Percentiles rank a stretch among this genome's conserved stretches.
Conservation (phyloP, 257 asterid genomes). For the Nicotiana tomentosiformis region DNA sequence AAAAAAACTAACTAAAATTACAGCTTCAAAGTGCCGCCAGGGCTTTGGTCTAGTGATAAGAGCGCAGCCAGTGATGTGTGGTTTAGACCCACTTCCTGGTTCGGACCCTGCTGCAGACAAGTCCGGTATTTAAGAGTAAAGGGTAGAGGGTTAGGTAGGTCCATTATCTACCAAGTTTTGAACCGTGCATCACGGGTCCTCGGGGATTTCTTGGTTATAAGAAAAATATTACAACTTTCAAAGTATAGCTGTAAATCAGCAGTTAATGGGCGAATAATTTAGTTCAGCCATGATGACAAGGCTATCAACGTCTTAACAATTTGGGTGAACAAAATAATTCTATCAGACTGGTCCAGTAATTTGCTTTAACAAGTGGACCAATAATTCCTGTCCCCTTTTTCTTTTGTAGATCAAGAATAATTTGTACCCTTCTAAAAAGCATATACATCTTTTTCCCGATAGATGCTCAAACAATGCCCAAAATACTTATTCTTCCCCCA, state of each 20-base stretch:
- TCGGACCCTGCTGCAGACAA: neutral
- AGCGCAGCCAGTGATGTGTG: neutral
- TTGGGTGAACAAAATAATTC: neutral
- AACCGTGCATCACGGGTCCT: neutral
- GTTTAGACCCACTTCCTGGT: neutral
- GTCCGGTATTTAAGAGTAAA: neutral
- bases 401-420: neutral
- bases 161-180: neutral
- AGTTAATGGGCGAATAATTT: neutral
- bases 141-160: neutral
- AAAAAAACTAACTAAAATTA: neutral
- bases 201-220: neutral
- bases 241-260: neutral
- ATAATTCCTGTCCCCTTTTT: neutral
- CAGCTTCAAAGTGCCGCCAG: neutral
- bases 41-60: neutral
- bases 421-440: neutral
- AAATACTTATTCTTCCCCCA: neutral
- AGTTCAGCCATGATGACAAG: neutral
- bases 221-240: neutral
- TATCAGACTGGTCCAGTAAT: neutral
- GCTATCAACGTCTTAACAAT: neutral
- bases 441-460: neutral
- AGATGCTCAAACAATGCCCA: neutral
- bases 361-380: neutral